Evolutionary conservation across 2,329 filamentous ascomycete species (phyloP).

Genomic region (Fusarium sororula): DNA sequence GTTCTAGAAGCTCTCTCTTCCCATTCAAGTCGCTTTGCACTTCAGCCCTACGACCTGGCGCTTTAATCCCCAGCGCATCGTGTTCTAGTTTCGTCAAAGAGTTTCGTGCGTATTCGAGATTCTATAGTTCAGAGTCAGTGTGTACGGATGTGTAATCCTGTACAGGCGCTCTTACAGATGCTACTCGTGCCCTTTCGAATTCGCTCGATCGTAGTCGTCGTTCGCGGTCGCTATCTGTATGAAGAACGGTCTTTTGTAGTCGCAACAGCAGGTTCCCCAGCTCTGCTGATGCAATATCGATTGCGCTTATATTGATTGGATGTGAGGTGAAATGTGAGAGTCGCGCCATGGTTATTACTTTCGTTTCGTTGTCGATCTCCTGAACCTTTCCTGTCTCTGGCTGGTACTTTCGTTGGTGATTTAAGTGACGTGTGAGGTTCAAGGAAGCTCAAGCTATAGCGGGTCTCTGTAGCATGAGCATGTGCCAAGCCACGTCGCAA

Average conservation of each 20-base stretch:
- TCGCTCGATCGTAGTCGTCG: slow-evolving; percentile 66
- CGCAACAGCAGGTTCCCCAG: slow-evolving; percentile 72
- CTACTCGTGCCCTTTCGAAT: slow-evolving; percentile 66
- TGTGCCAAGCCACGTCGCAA: slow-evolving; percentile 38
- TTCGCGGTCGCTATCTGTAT: slow-evolving; percentile 68
- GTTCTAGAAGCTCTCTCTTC: slow-evolving; percentile 73
- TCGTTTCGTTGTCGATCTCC: slow-evolving; percentile 9
- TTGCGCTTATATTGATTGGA: slow-evolving; percentile 30
- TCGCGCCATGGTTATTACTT: slow-evolving; percentile 43
- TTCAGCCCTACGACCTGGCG: slow-evolving; percentile 66
- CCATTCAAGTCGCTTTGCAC: slow-evolving; percentile 69
- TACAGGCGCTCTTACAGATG: slow-evolving; percentile 48
- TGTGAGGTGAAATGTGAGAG: slow-evolving; percentile 29
- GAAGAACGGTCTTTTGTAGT: slow-evolving; percentile 72
- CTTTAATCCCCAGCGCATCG: slow-evolving; percentile 67
- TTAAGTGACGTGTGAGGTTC: slow-evolving; percentile 44
- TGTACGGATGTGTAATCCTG: background rate
- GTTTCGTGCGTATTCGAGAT: slow-evolving; percentile 75
- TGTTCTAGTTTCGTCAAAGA: slow-evolving; percentile 77
- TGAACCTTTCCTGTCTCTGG: background rate
- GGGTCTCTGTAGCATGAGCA: slow-evolving; percentile 42
- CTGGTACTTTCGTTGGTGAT: slow-evolving; percentile 23
- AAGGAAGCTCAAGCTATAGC: slow-evolving; percentile 23
- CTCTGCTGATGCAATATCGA: slow-evolving; percentile 53
- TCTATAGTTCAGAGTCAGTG: slow-evolving; percentile 55